A percentile compares a stretch with the other conserved stretches of the same genome.
Conservation (phyloP, 2,329 filamentous ascomycete species). For the Dothistroma pini region DNA sequence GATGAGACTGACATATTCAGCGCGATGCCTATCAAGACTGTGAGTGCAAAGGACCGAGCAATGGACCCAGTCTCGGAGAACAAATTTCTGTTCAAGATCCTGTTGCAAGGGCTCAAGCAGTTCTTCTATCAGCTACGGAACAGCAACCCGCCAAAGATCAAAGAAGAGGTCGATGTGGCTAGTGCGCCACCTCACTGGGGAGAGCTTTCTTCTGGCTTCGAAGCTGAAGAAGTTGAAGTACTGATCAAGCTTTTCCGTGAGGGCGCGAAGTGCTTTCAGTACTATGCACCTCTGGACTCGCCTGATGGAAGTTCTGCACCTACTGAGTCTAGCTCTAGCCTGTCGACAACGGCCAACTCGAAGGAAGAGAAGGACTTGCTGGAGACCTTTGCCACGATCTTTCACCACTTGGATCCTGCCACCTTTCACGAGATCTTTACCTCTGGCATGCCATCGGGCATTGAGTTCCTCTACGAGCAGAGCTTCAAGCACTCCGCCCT, state of each 20-base stretch:
- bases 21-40: slow-evolving; percentile 93
- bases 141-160: slow-evolving; percentile 66
- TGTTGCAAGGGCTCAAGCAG: slow-evolving; percentile 93
- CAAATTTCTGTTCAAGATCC: slow-evolving; percentile 94
- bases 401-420: slow-evolving; percentile 96
- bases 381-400: slow-evolving; percentile 96
- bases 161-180: slow-evolving; percentile 63
- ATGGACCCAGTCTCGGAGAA: slow-evolving; percentile 92
- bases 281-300: slow-evolving; percentile 87
- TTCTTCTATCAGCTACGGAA: slow-evolving; percentile 92
- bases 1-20: slow-evolving; percentile 98
- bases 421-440: slow-evolving; percentile 96
- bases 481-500: slow-evolving; percentile 95
- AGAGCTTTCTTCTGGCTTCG: slow-evolving; percentile 94
- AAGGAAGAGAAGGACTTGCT: slow-evolving; percentile 97
- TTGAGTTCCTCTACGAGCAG: slow-evolving; percentile 93
- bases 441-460: slow-evolving; percentile 55
- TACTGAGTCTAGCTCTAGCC: slow-evolving; percentile 70
- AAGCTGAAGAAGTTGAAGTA: slow-evolving; percentile 93
- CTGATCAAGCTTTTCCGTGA: slow-evolving; percentile 97
- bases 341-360: slow-evolving; percentile 66
- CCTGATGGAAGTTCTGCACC: slow-evolving; percentile 68
- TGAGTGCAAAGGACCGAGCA: slow-evolving; percentile 82
- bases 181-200: slow-evolving; percentile 88
- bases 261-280: slow-evolving; percentile 92